Base-by-base conservation (phyloP, 768 basidiomycete species). In the Boletales sp. region DNA sequence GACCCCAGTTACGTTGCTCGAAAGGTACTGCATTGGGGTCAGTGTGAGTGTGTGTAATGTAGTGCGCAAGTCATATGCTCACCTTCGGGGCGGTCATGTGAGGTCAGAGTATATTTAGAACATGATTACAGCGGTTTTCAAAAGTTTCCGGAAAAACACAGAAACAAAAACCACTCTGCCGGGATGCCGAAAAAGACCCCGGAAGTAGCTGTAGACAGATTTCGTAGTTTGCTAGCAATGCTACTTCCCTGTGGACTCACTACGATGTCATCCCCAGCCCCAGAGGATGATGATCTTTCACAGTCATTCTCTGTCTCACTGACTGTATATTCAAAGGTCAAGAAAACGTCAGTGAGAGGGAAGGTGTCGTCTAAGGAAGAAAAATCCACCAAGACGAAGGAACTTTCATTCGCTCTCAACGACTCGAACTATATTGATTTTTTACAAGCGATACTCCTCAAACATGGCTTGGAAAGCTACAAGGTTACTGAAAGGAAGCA, bases 1-100 rank as follows among this genome's bases (percentile, higher is more conserved):
- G n/a, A n/a, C n/a, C n/a, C 53, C 60, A 57, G 62, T 68, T 59
- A 64, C 60, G 60, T 69, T 46, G 12, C 47, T 48, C 42, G 19
- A 52, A 31, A 47, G 56, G 61, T 45, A 54, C 66, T 66, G 54
- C 41, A 44, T 55, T 61, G 50, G 40, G 43, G 47, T 65, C 34
- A 60, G 60, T 50, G 51, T 48, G 55, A 35, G 46, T 45, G 13
- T 36, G 38, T 43, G 35, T 50, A 15, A 44, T 35, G 17, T 9
- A 35, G 31, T 36, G 11, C 21, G 15, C 31, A 31, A 31, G n/a
- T 52, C 57, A 67, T 53, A n/a, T n/a, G n/a, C n/a, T n/a, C n/a
- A n/a, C n/a, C n/a, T n/a, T n/a, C n/a, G n/a, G n/a, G n/a, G n/a
- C n/a, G n/a, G n/a, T n/a, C n/a, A n/a, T n/a, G n/a, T n/a, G n/a